phyloP scores from a whole-genome alignment of 106 monocot genomes.

The Alisma plantagoaquatica region DNA sequence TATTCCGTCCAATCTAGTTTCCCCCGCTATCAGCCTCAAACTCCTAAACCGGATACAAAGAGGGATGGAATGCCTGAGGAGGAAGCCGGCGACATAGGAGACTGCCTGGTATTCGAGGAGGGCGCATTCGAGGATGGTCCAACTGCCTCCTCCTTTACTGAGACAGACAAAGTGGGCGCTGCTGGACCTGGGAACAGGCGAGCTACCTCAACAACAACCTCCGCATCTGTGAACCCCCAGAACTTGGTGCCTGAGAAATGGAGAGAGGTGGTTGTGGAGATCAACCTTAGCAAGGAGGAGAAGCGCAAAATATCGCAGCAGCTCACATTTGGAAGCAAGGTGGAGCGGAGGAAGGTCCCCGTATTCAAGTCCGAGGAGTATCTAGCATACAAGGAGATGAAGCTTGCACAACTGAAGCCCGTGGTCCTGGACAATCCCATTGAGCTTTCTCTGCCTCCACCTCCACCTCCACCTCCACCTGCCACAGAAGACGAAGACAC shows the following conservation, averaged over 20 bases:
- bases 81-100: slow-evolving; percentile 48
- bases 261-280: slow-evolving; percentile 57
- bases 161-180: too few relatives aligned
- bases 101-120: slow-evolving; percentile 92
- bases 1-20: slow-evolving; percentile 7
- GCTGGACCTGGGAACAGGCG: neutral
- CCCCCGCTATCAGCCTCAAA: neutral
- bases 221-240: slow-evolving; percentile 11
- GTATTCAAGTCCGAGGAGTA: slow-evolving; percentile 56
- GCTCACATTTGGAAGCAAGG: slow-evolving; percentile 59
- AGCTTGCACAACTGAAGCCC: slow-evolving; percentile 54
- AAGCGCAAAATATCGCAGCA: slow-evolving; percentile 60
- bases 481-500: neutral
- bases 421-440: slow-evolving; percentile 51
- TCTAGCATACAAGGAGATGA: slow-evolving; percentile 37
- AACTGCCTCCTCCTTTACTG: neutral
- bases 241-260: slow-evolving; percentile 72
- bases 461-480: neutral
- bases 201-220: neutral
- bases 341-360: slow-evolving; percentile 36
- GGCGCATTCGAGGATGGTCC: slow-evolving; percentile 66
- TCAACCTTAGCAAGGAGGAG: slow-evolving; percentile 87
- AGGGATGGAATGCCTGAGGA: slow-evolving; percentile 9
- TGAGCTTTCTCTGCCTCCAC: neutral
- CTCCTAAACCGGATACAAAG: neutral